Percentiles rank a stretch among this genome's conserved stretches.
phyloP scores from a whole-genome alignment of 441 rosid species.

The Theobroma grandiflorum region DNA sequence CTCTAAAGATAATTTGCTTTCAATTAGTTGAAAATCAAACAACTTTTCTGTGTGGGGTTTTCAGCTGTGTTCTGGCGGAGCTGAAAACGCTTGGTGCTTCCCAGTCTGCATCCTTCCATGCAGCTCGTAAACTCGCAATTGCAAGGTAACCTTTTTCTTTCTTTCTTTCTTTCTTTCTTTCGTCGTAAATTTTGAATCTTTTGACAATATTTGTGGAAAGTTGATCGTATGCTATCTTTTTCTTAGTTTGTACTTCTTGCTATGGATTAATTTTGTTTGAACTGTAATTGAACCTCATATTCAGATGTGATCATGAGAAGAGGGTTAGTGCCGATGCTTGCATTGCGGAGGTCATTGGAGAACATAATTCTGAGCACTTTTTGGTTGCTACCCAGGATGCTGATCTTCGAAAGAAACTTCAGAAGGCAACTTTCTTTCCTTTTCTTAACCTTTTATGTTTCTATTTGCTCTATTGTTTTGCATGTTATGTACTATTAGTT shows the following conservation, averaged over 20 bases:
- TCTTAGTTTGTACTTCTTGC: not conserved
- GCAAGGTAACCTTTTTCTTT: conserved; percentile 59
- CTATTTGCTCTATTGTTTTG: not conserved
- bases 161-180: not conserved
- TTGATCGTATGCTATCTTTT: not conserved
- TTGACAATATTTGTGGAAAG: not conserved
- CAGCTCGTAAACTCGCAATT: conserved; percentile 59
- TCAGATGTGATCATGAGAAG: conserved; percentile 83
- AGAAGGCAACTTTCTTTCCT: conserved; percentile 52
- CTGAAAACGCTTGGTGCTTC: conserved; percentile 71
- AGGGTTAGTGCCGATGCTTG: conserved; percentile 69
- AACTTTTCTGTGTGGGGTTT: not conserved
- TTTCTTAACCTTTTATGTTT: conserved; percentile 14
- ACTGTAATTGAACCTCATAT: conserved; percentile 19
- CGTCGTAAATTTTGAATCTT: not conserved
- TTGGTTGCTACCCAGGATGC: conserved; percentile 86
- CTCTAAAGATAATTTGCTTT: not conserved
- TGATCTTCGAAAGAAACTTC: conserved; percentile 69
- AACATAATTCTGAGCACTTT: conserved; percentile 74
- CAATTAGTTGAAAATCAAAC: not conserved
- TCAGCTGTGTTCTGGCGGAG: conserved; percentile 82
- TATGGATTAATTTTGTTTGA: conserved; percentile 1
- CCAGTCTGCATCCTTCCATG: conserved; percentile 60
- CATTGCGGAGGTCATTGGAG: conserved; percentile 66
- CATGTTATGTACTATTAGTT: not conserved